Percentiles rank a stretch among this genome's conserved stretches.
Evolutionary conservation across 257 asterid species (phyloP).

Genomic region (Penstemon barbatus): DNA sequence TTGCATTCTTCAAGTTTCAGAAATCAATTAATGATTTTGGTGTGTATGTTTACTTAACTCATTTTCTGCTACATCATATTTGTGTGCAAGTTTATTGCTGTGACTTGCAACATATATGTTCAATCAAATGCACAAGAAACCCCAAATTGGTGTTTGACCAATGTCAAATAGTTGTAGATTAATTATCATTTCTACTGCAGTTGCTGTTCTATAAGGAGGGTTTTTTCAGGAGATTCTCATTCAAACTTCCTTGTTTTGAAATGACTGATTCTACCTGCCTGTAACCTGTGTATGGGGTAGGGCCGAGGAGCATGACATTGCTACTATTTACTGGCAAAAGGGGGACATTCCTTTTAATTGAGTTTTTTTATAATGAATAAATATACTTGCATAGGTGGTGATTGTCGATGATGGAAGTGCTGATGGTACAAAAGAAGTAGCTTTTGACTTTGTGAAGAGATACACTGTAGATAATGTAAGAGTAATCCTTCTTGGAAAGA

Average conservation of each 20-base stretch:
- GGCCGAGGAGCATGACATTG: not conserved
- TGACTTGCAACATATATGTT: not conserved
- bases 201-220: not conserved
- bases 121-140: not conserved
- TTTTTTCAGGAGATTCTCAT: not conserved
- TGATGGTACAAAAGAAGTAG: slow-evolving; percentile 83
- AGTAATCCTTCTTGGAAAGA: slow-evolving; percentile 83
- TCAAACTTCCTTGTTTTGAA: slow-evolving; percentile 11
- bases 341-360: not conserved
- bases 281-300: slow-evolving; percentile 7
- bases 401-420: slow-evolving; percentile 94
- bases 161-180: slow-evolving; percentile 5
- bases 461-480: slow-evolving; percentile 81
- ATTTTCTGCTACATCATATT: not conserved
- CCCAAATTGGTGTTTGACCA: not conserved
- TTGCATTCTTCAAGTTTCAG: not conserved
- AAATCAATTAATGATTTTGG: not conserved
- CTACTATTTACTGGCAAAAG: slow-evolving; percentile 6
- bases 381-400: slow-evolving; percentile 61
- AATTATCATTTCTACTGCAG: slow-evolving; percentile 4
- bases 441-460: slow-evolving; percentile 83
- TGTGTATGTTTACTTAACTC: not conserved
- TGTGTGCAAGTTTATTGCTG: not conserved
- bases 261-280: not conserved
- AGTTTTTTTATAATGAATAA: slow-evolving; percentile 17